These are phyloP conservation scores for Globisporangium megalacanthum DNA, from an alignment of 352 stramenopile species.

Conservation along the genomic window DNA sequence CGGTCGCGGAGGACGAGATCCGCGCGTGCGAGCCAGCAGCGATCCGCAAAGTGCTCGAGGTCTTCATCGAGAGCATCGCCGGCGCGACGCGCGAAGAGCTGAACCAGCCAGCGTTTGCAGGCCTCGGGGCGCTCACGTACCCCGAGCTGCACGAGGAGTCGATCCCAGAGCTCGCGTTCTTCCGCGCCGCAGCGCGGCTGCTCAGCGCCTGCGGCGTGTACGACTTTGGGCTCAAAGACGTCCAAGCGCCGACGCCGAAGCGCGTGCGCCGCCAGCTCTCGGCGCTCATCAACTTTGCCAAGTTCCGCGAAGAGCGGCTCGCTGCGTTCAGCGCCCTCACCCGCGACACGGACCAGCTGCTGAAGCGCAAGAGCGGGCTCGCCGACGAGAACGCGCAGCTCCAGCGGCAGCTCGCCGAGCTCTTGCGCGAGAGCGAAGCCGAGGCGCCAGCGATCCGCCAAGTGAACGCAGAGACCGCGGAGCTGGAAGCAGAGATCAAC, in stretches of 20 bases:
- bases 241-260: constrained; percentile 85
- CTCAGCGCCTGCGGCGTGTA: constrained; percentile 89
- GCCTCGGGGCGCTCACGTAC: constrained; percentile 74
- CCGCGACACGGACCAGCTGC: constrained; percentile 59
- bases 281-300: constrained; percentile 97
- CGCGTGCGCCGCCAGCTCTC: constrained; percentile 91
- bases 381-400: constrained; percentile 60
- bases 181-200: constrained; percentile 84
- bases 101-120: constrained; percentile 84
- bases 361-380: constrained; percentile 36
- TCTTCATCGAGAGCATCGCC: constrained; percentile 88
- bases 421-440: constrained; percentile 44
- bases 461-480: constrained; percentile 74
- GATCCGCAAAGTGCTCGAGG: constrained; percentile 87
- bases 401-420: constrained; percentile 51
- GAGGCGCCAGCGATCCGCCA: constrained; percentile 57
- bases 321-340: constrained; percentile 78
- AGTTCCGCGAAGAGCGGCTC: constrained; percentile 94
- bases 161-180: constrained; percentile 92
- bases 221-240: constrained; percentile 93
- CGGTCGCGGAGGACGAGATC: constrained; percentile 87
- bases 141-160: constrained; percentile 93
- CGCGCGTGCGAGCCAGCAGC: constrained; percentile 58
- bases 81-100: constrained; percentile 90
- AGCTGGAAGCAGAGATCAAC: constrained; percentile 87